These are phyloP conservation scores for Xylaria digitata DNA, from an alignment of 2,329 filamentous ascomycete genomes.

Conservation along the genomic window DNA sequence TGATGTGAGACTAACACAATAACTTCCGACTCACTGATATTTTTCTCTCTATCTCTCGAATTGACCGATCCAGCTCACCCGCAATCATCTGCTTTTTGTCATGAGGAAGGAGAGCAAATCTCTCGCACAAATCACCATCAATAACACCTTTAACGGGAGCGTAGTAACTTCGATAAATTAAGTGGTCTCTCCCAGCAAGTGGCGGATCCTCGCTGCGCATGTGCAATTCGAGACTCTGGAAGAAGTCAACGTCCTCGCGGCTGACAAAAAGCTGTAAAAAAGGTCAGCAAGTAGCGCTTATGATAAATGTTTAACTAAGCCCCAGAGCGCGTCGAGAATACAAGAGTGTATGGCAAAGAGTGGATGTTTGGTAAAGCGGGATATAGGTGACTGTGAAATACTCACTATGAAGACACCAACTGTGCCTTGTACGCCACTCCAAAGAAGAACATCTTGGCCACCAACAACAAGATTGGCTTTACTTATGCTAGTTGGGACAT, in stretches of 20 bases:
- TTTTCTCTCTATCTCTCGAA: constrained; percentile 95
- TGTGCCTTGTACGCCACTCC: constrained; percentile 94
- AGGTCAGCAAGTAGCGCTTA: neutral
- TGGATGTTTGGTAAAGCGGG: too few species aligned
- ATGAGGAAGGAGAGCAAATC: constrained; percentile 82
- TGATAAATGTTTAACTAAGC: neutral
- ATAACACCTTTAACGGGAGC: constrained; percentile 96
- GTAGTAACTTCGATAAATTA: constrained; percentile 96
- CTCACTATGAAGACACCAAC: constrained; percentile 82
- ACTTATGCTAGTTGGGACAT: constrained; percentile 89
- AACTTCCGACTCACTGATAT: constrained; percentile 71
- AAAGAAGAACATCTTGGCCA: constrained; percentile 89
- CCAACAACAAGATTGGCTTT: constrained; percentile 92
- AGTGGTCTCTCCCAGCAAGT: constrained; percentile 89
- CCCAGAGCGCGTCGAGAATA: neutral
- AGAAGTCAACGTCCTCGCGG: constrained; percentile 96
- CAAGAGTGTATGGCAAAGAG: too few species aligned
- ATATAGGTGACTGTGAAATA: constrained; percentile 2
- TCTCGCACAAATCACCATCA: constrained; percentile 95
- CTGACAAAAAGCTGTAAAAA: constrained; percentile 76
- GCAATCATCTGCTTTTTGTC: constrained; percentile 97
- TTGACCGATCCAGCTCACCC: constrained; percentile 87
- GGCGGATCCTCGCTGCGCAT: constrained; percentile 88
- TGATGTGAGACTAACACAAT: neutral
- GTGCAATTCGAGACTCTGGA: constrained; percentile 91